Base-by-base conservation (phyloP, 139 green algal species). In the Picochlorum sp. region DNA sequence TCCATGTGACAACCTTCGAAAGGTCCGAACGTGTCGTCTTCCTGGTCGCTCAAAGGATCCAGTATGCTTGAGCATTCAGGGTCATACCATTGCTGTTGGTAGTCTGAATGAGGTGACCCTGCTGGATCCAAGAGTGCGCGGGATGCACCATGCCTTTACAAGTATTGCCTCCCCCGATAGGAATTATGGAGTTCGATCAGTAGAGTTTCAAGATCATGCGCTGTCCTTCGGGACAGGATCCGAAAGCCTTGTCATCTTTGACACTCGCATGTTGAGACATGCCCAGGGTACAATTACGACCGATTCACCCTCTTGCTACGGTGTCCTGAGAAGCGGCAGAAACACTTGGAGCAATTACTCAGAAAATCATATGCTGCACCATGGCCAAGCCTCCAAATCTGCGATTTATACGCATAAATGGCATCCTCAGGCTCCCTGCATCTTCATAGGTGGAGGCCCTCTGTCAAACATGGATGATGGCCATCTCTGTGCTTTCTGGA, bases 351-450 rank as follows among this genome's bases (percentile, higher is more conserved):
- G 34, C 7, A 41, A 41, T 11, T 0, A 13, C 24, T 28, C 24
- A 41, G 34, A 2, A 13, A 41, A 11, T 9, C 7, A 11, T 41
- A 41, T 2, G 7, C 34, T 13, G 8, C 9, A 41, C 34, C 1
- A 41, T 41, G 34, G 34, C 8, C 34, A 41, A 41, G 2, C 8
- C 34, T 41, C 83, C 4, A 45, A 55, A 31, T 71, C 86, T 56
- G 82, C 82, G 9, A 77, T 76, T 52, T 86, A 88, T 57, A 67
- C 81, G 1, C 82, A 88, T 47, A 56, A 57, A 30, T 88, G 82
- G 82, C 81, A 88, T 68, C 57, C 70, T 14, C 65, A 59, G n/a
- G 34, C 54, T 15, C 74, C 73, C 5, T 61, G 77, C 9, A 63
- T 88, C 13, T 77, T 88, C n/a, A 59, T 51, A 6, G 70, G 67